Conservation (phyloP, 257 asterid genomes). For the Petrea volubilis region DNA sequence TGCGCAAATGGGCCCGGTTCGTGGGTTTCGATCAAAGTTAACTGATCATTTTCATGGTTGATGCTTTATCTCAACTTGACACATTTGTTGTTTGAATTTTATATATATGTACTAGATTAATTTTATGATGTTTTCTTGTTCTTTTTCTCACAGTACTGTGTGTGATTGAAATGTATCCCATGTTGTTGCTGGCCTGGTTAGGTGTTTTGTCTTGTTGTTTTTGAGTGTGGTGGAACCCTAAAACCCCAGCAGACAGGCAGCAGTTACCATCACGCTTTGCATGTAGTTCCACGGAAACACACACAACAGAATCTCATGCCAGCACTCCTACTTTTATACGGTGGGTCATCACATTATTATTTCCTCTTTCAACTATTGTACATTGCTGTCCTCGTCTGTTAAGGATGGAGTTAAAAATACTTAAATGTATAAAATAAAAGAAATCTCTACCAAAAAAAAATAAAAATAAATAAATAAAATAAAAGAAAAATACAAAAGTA, state of each 20-base stretch:
- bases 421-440: too few species aligned
- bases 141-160: background rate
- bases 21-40: conserved; percentile 27
- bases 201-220: conserved; percentile 36
- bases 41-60: conserved; percentile 29
- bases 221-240: conserved; percentile 26
- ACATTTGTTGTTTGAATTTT: conserved; percentile 26
- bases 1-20: conserved; percentile 15
- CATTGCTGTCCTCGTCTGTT: conserved; percentile 11
- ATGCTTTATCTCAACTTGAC: conserved; percentile 19
- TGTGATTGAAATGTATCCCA: conserved; percentile 18
- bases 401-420: too few species aligned
- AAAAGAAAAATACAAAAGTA: too few species aligned
- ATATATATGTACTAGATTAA: conserved; percentile 7
- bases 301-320: conserved; percentile 57
- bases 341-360: conserved; percentile 33
- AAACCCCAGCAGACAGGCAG: background rate
- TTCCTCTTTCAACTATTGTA: background rate
- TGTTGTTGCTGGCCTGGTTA: too few species aligned
- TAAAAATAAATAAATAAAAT: too few species aligned
- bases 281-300: conserved; percentile 51
- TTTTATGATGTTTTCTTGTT: conserved; percentile 8
- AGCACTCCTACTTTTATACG: conserved; percentile 43
- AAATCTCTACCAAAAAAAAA: too few species aligned
- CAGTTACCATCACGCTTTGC: conserved; percentile 24